These are phyloP conservation scores for Hypoxylon lienhwacheense DNA, from an alignment of 495 filamentous ascomycete species.

Conservation along the genomic window DNA sequence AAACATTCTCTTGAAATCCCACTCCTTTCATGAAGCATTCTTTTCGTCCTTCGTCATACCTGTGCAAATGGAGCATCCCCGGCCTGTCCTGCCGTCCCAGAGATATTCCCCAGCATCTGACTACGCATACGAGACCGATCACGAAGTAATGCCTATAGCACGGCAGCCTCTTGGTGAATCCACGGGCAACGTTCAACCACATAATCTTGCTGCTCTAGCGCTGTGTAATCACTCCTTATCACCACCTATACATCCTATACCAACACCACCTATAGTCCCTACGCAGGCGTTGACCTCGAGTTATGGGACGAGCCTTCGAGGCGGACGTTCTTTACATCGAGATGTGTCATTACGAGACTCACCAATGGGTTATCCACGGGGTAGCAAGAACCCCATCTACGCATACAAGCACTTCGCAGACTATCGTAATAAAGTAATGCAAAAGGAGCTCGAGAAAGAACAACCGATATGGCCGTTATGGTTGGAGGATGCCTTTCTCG, in stretches of 20 bases:
- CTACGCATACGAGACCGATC: constrained; percentile 38
- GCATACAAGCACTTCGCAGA: constrained; percentile 62
- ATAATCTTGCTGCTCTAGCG: constrained; percentile 42
- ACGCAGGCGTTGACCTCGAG: constrained; percentile 46
- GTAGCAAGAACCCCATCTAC: constrained; percentile 54
- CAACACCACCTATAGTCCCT: constrained; percentile 47
- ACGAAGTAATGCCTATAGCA: constrained; percentile 33
- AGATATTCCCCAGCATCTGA: constrained; percentile 37
- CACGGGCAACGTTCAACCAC: constrained; percentile 52
- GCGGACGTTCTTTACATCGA: constrained; percentile 39
- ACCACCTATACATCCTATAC: constrained; percentile 43
- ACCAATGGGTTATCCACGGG: constrained; percentile 49
- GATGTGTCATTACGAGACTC: constrained; percentile 41
- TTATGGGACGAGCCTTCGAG: constrained; percentile 42
- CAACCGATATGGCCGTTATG: constrained; percentile 74
- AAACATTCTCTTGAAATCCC: constrained; percentile 41
- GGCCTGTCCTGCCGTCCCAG: constrained; percentile 40
- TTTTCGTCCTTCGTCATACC: constrained; percentile 30
- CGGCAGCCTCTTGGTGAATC: constrained; percentile 54
- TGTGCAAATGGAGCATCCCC: constrained; percentile 37
- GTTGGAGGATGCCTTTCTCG: constrained; percentile 85
- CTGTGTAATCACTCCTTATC: constrained; percentile 46
- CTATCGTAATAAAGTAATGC: constrained; percentile 69
- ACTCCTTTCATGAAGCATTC: constrained; percentile 40
- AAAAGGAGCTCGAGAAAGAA: constrained; percentile 50